Evolutionary conservation across 129 eudicot species (phyloP), one percentile per base, ranked within the genome.

Genomic region (Chrysanthemum lavandulifolium): DNA sequence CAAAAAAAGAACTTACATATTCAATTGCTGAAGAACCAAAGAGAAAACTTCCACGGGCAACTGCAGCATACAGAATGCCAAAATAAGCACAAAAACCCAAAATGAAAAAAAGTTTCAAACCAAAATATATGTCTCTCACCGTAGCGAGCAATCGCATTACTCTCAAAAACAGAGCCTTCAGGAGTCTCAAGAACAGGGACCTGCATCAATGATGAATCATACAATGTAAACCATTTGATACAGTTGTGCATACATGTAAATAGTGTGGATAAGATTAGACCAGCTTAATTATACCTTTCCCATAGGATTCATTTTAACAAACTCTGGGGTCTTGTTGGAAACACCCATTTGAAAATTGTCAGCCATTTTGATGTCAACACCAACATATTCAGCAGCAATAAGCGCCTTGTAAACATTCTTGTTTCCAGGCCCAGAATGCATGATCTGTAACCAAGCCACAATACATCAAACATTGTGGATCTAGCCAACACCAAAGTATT

Each of bases 131-230:
- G 13, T 2, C 2, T 7, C 77, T 85, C 55, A 94, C 97, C 98
- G 73, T 90, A 94, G 49, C 99, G 91, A 12, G 94, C 97, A 73
- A 95, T 95, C 6, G 97, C 97, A 72, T 95, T 95, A 75, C 99
- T 95, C 81, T 95, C 99, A 78, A 90, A 95, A 0, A 95, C 31
- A 21, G 94, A 50, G 5, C 99, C 99, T 65, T 90, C 84, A 33
- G 94, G 91, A 52, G 97, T 95, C 78, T 90, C 94, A 45, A 95
- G 85, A 49, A 90, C 97, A 65, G 99, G 97, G 69, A 95, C 80
- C 99, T 95, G 67, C 18, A 79, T 13, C n/a, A 48, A 78, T 33
- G 48, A 12, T 5, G 13, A 64, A 16, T 10, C 9, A 13, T 62
- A 2, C 4, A 8, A 49, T 12, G 47, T 40, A 45, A 68, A 58